Percentiles rank a stretch among this genome's conserved stretches.
These are phyloP conservation scores for Gracilaria caudata DNA, from an alignment of 23 red algal species.

Conservation along the genomic window DNA sequence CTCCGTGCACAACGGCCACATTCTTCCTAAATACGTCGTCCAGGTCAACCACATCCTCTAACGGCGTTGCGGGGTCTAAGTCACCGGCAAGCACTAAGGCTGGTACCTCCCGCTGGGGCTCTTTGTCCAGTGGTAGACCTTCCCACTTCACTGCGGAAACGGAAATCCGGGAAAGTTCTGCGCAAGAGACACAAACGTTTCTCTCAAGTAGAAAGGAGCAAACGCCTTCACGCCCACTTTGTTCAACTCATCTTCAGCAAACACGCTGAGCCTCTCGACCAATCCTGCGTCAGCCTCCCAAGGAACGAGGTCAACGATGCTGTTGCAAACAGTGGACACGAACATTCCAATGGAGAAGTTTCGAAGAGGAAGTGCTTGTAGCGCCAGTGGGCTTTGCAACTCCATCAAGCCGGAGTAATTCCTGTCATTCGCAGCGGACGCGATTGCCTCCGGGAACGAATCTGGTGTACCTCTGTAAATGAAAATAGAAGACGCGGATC, in stretches of 20 bases:
- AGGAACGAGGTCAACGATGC: background rate
- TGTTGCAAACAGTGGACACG: background rate
- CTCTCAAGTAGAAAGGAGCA: background rate
- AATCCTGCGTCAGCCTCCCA: background rate
- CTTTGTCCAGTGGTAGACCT: background rate
- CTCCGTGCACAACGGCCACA: background rate
- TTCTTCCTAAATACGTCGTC: background rate
- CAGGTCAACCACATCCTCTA: background rate
- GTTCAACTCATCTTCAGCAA: background rate
- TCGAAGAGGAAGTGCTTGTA: background rate
- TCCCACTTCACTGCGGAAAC: background rate
- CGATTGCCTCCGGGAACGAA: background rate
- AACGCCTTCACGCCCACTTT: background rate
- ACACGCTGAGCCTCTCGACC: background rate
- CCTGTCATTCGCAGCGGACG: background rate
- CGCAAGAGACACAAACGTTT: background rate
- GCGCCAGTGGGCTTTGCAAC: background rate
- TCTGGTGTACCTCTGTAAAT: background rate
- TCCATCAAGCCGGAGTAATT: background rate
- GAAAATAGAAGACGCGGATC: background rate
- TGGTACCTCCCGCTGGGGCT: background rate
- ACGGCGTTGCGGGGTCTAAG: background rate
- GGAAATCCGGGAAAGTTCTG: background rate
- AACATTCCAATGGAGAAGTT: constrained; percentile 9
- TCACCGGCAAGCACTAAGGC: background rate